Percentiles rank a stretch among this genome's conserved stretches.
Conservation (phyloP, 225 moss, liverwort and hornwort species). For the Rhytidiadelphus loreus region DNA sequence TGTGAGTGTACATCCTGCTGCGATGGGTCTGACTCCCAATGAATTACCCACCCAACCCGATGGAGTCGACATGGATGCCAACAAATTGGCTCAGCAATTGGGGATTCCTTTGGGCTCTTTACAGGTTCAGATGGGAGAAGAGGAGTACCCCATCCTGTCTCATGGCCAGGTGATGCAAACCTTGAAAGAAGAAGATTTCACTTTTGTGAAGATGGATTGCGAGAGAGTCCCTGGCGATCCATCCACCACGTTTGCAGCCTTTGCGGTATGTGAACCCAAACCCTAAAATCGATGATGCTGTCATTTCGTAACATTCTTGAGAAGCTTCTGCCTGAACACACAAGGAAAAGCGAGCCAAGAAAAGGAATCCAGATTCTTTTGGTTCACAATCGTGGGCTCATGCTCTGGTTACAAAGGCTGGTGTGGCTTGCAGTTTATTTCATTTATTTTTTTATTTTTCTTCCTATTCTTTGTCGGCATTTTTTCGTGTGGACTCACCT, state of each 20-base stretch:
- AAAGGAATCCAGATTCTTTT: background rate
- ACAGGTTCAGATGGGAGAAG: background rate
- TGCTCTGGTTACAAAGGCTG: background rate
- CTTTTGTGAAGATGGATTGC: slow-evolving; percentile 11
- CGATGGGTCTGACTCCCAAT: background rate
- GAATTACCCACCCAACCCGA: background rate
- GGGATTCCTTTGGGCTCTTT: background rate
- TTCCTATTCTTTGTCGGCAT: background rate
- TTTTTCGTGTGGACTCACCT: background rate
- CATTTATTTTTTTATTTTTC: background rate
- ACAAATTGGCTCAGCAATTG: background rate
- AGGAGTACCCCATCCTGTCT: background rate
- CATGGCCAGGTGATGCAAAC: background rate
- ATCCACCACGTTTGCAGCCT: slow-evolving; percentile 34
- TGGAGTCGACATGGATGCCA: background rate
- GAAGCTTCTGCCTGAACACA: background rate
- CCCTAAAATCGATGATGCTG: background rate
- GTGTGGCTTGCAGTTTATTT: background rate
- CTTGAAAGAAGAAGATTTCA: slow-evolving; percentile 14
- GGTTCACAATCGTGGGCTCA: background rate
- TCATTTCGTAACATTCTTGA: background rate
- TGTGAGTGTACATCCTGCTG: background rate
- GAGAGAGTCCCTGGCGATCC: slow-evolving; percentile 20
- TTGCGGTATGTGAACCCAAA: slow-evolving; percentile 1
- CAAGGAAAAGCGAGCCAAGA: background rate